phyloP scores from a whole-genome alignment of 768 basidiomycete species.

The Boletus edulis region DNA sequence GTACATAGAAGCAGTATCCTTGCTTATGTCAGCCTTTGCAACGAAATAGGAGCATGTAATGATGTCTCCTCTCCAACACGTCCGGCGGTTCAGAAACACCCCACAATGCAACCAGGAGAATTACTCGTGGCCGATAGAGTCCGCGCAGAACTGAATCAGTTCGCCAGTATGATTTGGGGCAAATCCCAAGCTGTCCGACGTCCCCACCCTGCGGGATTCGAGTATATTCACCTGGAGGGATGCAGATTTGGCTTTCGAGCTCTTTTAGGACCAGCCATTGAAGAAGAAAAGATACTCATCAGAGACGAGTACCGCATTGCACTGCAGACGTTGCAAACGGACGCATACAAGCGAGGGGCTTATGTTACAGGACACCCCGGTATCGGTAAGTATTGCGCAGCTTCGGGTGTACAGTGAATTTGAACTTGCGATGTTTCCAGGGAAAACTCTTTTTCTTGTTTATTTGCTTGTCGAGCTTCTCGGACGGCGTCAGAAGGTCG shows the following conservation, averaged over 20 bases:
- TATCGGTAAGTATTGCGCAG: not conserved
- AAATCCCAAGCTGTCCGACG: not conserved
- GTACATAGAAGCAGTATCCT: too few species aligned
- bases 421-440: not conserved
- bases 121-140: too few species aligned
- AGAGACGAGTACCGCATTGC: not conserved
- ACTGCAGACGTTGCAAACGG: not conserved
- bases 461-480: not conserved
- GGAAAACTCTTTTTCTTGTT: not conserved
- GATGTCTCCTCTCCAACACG: too few species aligned
- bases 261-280: not conserved
- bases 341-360: not conserved
- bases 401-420: not conserved
- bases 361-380: conserved; percentile 8
- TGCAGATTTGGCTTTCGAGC: not conserved
- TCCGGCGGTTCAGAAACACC: too few species aligned
- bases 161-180: not conserved
- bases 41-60: too few species aligned
- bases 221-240: not conserved
- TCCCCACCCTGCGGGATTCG: not conserved
- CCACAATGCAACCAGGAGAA: too few species aligned
- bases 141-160: too few species aligned
- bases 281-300: not conserved
- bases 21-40: too few species aligned
- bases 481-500: not conserved